phyloP scores from a whole-genome alignment of 305 asterid genomes.

The Fraxinus nigra region DNA sequence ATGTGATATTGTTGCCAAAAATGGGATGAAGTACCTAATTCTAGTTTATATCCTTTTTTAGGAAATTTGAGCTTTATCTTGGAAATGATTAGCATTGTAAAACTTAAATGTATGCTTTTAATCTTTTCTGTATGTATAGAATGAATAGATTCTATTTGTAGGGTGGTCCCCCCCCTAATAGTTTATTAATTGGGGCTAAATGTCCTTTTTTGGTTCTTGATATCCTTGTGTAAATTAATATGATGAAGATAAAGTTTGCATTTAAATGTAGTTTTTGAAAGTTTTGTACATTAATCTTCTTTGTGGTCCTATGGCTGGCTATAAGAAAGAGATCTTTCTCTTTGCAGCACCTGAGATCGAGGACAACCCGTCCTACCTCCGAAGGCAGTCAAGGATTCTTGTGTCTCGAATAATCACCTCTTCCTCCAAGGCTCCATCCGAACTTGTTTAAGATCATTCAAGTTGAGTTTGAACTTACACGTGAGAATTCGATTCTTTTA shows the following conservation, averaged over 20 bases:
- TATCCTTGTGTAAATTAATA: not conserved
- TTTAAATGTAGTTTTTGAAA: not conserved
- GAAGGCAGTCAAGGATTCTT: not conserved
- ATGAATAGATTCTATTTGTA: slow-evolving; percentile 41
- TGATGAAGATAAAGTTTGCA: not conserved
- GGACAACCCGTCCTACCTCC: not conserved
- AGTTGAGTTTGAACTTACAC: not conserved
- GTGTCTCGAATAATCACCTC: not conserved
- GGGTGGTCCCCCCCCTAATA: slow-evolving; percentile 42
- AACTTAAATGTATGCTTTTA: slow-evolving; percentile 7
- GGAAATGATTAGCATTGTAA: slow-evolving; percentile 26
- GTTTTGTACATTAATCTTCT: not conserved
- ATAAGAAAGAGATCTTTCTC: not conserved
- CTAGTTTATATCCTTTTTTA: slow-evolving; percentile 29
- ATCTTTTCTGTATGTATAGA: slow-evolving; percentile 29
- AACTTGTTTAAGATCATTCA: not conserved
- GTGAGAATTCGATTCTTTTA: not conserved
- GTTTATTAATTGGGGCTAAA: not conserved
- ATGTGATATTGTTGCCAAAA: slow-evolving; percentile 28
- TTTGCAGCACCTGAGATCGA: not conserved
- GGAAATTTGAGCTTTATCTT: slow-evolving; percentile 19
- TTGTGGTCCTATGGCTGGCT: not conserved
- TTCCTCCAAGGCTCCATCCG: not conserved
- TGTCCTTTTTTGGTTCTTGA: not conserved
- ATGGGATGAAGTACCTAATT: slow-evolving; percentile 21